Evolutionary conservation across 352 stramenopile species (phyloP).

Genomic region (Pythium oligandrum): DNA sequence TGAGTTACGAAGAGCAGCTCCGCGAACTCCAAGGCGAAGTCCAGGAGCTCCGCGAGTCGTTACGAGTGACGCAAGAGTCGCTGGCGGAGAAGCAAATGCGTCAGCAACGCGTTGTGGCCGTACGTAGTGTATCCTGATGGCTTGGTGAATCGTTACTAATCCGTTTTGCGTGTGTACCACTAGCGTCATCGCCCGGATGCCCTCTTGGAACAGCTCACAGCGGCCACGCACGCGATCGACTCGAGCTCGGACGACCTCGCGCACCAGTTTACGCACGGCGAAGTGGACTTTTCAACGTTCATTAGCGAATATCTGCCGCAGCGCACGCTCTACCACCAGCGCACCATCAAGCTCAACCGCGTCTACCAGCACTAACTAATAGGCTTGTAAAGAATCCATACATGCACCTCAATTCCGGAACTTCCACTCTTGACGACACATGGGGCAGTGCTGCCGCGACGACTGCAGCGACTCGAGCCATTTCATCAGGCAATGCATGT

Average conservation of each 20-base stretch:
- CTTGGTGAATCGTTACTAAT: not conserved
- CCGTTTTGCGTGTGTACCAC: slow-evolving; percentile 1
- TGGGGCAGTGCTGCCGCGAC: slow-evolving; percentile 78
- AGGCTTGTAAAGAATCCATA: not conserved
- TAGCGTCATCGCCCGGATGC: slow-evolving; percentile 67
- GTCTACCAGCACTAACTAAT: slow-evolving; percentile 51
- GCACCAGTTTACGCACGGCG: slow-evolving; percentile 65
- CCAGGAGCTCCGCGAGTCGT: slow-evolving; percentile 31
- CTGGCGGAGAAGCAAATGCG: slow-evolving; percentile 64
- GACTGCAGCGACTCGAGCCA: slow-evolving; percentile 87
- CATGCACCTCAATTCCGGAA: slow-evolving; percentile 53
- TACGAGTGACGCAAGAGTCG: slow-evolving; percentile 48
- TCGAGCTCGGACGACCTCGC: slow-evolving; percentile 66
- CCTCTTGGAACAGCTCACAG: slow-evolving; percentile 61
- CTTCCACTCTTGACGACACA: slow-evolving; percentile 87
- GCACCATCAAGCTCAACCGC: slow-evolving; percentile 65
- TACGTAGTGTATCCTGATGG: slow-evolving; percentile 20
- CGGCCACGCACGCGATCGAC: slow-evolving; percentile 56
- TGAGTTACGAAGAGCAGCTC: slow-evolving; percentile 50
- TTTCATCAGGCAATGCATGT: slow-evolving; percentile 94
- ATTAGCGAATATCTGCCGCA: slow-evolving; percentile 57
- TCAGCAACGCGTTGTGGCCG: slow-evolving; percentile 63
- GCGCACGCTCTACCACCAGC: slow-evolving; percentile 71
- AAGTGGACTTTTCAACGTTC: slow-evolving; percentile 66
- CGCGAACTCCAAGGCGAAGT: slow-evolving; percentile 48